Base-by-base conservation (phyloP, 176 grass and related monocot species). In the Triticum turgidum region DNA sequence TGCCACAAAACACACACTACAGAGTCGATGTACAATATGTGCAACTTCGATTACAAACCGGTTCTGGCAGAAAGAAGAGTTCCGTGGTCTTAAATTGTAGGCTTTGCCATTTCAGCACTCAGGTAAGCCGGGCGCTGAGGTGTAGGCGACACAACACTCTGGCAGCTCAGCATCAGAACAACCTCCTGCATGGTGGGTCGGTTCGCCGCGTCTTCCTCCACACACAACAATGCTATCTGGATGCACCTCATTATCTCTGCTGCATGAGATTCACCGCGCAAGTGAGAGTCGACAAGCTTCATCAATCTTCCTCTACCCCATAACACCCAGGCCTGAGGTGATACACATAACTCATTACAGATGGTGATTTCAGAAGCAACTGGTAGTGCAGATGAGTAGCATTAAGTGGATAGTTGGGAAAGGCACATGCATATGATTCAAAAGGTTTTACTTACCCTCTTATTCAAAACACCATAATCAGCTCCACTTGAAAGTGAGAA, bases 201-300 rank as follows among this genome's bases (percentile, higher is more conserved):
- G 76, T 79, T 79, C 27, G 22, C 34, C 30, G 74, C 62, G 76
- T 70, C 78, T 51, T 70, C 84, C 42, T 86, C 65, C 4, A 86
- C 35, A 7, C 84, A 71, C 47, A 86, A 4, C 76, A 86, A 47
- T 70, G 84, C 84, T 86, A 86, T 44, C n/a, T 86, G 84, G 17
- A 86, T 79, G 49, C 76, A 86, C 69, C 84, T 86, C 69, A 44
- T 4, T 33, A 86, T 61, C 51, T 80, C 65, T n/a, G 14, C 33
- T 9, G 5, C 70, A 17, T 80, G 49, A 10, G 51, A 71, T 86
- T 44, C 51, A 33, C 33, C 11, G 21, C 7, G 12, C 18, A 21
- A 68, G 75, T 65, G 15, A 7, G 76, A 0, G 61, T 71, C 17
- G 7, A 33, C 25, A 86, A 86, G 11, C 65, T 80, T 47, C 49